These are phyloP conservation scores for Theileria orientalis DNA, from an alignment of 169 alveolate genomes.

Conservation along the genomic window DNA sequence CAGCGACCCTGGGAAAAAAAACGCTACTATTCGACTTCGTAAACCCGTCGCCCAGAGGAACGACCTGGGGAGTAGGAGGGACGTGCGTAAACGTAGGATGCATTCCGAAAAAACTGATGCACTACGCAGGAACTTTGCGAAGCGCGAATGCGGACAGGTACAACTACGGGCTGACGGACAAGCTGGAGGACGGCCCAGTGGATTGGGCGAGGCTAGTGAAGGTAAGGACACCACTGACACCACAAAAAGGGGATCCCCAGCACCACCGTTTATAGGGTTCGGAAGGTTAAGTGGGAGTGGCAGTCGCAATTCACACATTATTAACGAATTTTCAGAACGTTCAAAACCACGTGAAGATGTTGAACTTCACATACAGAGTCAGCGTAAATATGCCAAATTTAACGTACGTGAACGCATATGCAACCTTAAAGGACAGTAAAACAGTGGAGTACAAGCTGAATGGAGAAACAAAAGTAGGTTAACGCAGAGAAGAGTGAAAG, in stretches of 20 bases:
- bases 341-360: conserved; percentile 86
- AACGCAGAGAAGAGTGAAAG: neutral
- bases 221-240: neutral
- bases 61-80: conserved; percentile 96
- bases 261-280: neutral
- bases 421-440: conserved; percentile 42
- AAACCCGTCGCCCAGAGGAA: conserved; percentile 93
- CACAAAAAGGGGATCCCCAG: no score
- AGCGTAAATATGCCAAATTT: conserved; percentile 82
- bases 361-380: conserved; percentile 90
- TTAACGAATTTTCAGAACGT: conserved; percentile 58
- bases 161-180: conserved; percentile 21
- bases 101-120: conserved; percentile 98
- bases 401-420: conserved; percentile 87
- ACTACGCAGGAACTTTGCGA: conserved; percentile 89
- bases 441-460: conserved; percentile 25
- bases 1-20: conserved; percentile 90
- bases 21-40: conserved; percentile 93
- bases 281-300: neutral
- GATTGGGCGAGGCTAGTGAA: conserved; percentile 84
- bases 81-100: conserved; percentile 99
- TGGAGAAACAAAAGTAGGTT: conserved; percentile 13
- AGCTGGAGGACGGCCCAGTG: neutral
- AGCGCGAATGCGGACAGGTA: conserved; percentile 47
- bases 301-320: neutral